Conservation (phyloP, 2,329 filamentous ascomycete genomes). For the Fonsecaea nubica region DNA sequence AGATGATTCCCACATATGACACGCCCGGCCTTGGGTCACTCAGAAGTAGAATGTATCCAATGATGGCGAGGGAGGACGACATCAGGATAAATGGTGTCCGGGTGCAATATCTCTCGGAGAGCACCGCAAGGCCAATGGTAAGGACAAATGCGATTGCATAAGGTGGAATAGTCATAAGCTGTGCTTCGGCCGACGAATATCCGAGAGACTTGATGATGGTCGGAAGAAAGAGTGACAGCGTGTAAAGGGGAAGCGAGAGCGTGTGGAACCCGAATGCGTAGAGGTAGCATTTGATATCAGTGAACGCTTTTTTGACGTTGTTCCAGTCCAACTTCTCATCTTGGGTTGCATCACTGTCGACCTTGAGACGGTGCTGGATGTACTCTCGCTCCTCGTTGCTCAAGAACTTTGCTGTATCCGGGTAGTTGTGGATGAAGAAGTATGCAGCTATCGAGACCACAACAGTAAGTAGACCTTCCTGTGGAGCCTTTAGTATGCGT, state of each 20-base stretch:
- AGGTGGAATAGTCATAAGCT: conserved; percentile 67
- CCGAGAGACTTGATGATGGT: conserved; percentile 54
- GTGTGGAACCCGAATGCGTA: conserved; percentile 76
- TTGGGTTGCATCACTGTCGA: conserved; percentile 72
- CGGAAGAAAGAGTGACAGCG: conserved; percentile 50
- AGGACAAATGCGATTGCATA: conserved; percentile 68
- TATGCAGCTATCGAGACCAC: conserved; percentile 53
- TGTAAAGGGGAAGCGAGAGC: conserved; percentile 66
- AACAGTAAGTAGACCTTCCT: conserved; percentile 72
- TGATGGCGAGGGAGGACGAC: conserved; percentile 61
- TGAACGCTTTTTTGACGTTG: conserved; percentile 68
- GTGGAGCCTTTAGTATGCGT: conserved; percentile 2
- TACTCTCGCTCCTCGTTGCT: conserved; percentile 61
- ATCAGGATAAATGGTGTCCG: conserved; percentile 70
- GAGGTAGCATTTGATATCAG: conserved; percentile 73
- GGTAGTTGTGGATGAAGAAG: conserved; percentile 53
- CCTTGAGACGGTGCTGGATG: conserved; percentile 67
- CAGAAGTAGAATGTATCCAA: conserved; percentile 69
- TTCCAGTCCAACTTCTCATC: conserved; percentile 73
- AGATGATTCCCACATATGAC: conserved; percentile 67
- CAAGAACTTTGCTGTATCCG: conserved; percentile 51
- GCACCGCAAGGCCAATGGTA: conserved; percentile 64
- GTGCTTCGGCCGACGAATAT: conserved; percentile 50
- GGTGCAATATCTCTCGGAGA: conserved; percentile 64
- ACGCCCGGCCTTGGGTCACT: conserved; percentile 61